Base-by-base conservation (phyloP, 2,329 filamentous ascomycete species). In the Sporothrix sp. region DNA sequence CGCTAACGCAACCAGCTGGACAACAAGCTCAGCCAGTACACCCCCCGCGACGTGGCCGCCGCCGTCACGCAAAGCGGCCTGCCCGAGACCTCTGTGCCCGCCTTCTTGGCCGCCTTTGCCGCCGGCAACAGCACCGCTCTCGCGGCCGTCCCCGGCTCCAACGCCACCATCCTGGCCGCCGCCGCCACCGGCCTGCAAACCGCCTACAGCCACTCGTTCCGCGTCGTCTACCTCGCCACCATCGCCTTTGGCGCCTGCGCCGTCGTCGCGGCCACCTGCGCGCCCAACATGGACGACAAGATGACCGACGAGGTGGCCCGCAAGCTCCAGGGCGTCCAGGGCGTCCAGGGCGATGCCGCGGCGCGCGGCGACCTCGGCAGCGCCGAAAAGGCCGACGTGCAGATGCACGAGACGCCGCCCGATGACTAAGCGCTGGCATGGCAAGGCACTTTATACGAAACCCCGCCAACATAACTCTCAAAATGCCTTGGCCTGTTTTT, bases 21-120 rank as follows among this genome's bases (percentile, higher is more conserved):
- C 39, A 42, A 42, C 23, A 42, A 42, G 27, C 39, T 42, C n/a
- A 27, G 2, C 4, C 13, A n/a, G 3, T 28, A 60, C 13, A 60
- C 67, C 45, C 57, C 62, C 2, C 57, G 49, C 9, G 55, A 61
- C 9, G 63, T 68, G 1, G 59, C 62, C 2, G 54, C 60, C 2
- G 65, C 66, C 10, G 59, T 65, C 0, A 53, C 27, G 1, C 11
- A 39, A 7, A 39, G 21, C 7, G 37, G 37, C 13, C 37, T 39
- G 11, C 39, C 39, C 14, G 25, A 42, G 39, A 42, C 21, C 14
- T 28, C 39, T 1, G 14, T 42, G n/a, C 39, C 25, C 14, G 23
- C 39, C 7, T 28, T 42, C n/a, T 11, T 42, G 39, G 11, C 39
- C 13, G 39, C 39, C 8, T 42, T 42, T 16, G 18, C n/a, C 8